A percentile compares a stretch with the other conserved stretches of the same genome.
phyloP scores from a whole-genome alignment of 495 filamentous ascomycete species.

The Thozetella sp. region DNA sequence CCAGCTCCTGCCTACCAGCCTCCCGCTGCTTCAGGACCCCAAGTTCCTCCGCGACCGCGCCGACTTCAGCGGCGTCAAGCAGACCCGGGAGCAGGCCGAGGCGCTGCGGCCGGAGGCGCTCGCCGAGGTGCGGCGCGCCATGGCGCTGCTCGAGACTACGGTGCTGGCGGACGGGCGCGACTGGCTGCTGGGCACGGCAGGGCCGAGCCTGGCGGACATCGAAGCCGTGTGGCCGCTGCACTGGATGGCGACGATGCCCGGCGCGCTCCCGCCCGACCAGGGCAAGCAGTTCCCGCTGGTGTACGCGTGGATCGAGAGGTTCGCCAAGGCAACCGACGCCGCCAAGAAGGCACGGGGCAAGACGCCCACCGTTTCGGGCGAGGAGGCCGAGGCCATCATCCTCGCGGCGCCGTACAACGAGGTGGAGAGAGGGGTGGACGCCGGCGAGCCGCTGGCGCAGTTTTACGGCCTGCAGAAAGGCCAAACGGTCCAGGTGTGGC shows the following conservation, averaged over 20 bases:
- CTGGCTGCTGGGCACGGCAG: slow-evolving; percentile 51
- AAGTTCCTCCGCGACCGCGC: slow-evolving; percentile 56
- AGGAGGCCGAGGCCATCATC: slow-evolving; percentile 46
- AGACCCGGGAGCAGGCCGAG: slow-evolving; percentile 20
- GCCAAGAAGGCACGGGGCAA: slow-evolving; percentile 21
- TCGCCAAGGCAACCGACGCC: slow-evolving; percentile 31
- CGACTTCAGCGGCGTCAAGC: slow-evolving; percentile 25
- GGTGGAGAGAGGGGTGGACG: slow-evolving; percentile 40
- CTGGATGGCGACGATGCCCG: slow-evolving; percentile 54
- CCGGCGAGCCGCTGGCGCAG: slow-evolving; percentile 25
- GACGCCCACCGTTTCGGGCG: slow-evolving; percentile 40
- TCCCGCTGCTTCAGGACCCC: slow-evolving; percentile 49
- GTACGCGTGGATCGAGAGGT: slow-evolving; percentile 58
- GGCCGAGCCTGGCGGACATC: slow-evolving; percentile 57
- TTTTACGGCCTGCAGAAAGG: slow-evolving; percentile 44
- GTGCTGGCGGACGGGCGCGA: slow-evolving; percentile 56
- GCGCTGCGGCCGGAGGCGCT: slow-evolving; percentile 46
- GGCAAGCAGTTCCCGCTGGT: slow-evolving; percentile 52
- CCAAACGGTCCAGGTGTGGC: slow-evolving; percentile 51
- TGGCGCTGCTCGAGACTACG: slow-evolving; percentile 52
- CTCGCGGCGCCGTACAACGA: slow-evolving; percentile 26
- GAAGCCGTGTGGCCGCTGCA: slow-evolving; percentile 62
- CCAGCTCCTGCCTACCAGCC: slow-evolving; percentile 45
- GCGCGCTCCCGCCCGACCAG: slow-evolving; percentile 40
- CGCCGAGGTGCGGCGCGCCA: slow-evolving; percentile 34